These are phyloP conservation scores for Eucalyptus sideroxylon DNA, from an alignment of 345 rosid genomes.

Conservation along the genomic window DNA sequence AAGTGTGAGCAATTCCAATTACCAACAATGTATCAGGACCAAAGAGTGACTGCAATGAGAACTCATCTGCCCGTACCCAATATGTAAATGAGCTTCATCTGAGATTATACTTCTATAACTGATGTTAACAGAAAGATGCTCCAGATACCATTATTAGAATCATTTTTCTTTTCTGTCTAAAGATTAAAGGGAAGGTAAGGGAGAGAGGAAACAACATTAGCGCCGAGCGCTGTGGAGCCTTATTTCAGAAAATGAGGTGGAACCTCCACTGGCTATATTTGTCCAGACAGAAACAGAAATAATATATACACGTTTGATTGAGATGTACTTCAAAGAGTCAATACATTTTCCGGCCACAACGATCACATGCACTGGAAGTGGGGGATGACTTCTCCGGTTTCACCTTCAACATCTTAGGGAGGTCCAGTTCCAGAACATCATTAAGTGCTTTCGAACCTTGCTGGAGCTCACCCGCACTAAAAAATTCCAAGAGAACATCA, in stretches of 20 bases:
- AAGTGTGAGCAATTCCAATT: not conserved
- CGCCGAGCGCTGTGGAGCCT: not conserved
- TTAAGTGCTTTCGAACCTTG: constrained; percentile 58
- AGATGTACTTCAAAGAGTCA: not conserved
- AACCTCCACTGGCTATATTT: not conserved
- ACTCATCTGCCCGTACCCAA: not conserved
- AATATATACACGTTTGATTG: not conserved
- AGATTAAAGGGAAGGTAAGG: not conserved
- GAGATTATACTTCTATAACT: not conserved
- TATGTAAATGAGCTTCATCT: not conserved
- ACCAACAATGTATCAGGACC: not conserved
- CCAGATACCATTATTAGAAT: no score
- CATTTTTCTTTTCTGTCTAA: not conserved
- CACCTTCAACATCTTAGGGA: constrained; percentile 37
- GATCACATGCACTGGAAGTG: constrained; percentile 42
- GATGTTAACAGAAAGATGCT: not conserved
- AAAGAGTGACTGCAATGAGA: not conserved
- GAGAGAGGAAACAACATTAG: not conserved
- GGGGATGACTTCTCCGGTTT: constrained; percentile 25
- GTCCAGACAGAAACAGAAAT: not conserved
- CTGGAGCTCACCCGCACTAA: constrained; percentile 66
- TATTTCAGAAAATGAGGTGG: not conserved
- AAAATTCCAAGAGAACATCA: not conserved
- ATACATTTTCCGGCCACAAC: constrained; percentile 47
- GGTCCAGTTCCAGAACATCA: constrained; percentile 69